Conservation (phyloP, 2,329 filamentous ascomycete genomes). For the Tolypocladium sp. region DNA sequence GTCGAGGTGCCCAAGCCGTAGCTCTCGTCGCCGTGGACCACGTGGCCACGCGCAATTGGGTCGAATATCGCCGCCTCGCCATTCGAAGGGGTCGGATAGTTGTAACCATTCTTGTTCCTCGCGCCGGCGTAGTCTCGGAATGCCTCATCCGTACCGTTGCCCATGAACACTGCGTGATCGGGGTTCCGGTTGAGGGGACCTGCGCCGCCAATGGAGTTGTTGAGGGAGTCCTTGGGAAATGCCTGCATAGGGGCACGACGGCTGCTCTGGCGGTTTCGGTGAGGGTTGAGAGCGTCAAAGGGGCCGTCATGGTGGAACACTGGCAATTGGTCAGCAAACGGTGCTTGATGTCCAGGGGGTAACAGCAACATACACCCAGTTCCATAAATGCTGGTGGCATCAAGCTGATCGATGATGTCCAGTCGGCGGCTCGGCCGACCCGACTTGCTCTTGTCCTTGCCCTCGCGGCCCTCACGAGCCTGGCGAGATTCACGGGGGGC, state of each 20-base stretch:
- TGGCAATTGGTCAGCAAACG: slow-evolving; percentile 25
- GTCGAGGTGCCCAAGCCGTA: slow-evolving; percentile 87
- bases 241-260: slow-evolving; percentile 89
- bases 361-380: slow-evolving; percentile 61
- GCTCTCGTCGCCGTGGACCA: slow-evolving; percentile 76
- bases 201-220: slow-evolving; percentile 82
- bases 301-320: slow-evolving; percentile 97
- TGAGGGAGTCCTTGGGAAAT: slow-evolving; percentile 84
- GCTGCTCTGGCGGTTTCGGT: slow-evolving; percentile 79
- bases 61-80: slow-evolving; percentile 52
- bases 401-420: slow-evolving; percentile 92
- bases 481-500: slow-evolving; percentile 13
- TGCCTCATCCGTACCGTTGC: slow-evolving; percentile 68
- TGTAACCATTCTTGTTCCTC: slow-evolving; percentile 18
- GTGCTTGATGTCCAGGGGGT: too few relatives aligned
- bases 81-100: slow-evolving; percentile 13
- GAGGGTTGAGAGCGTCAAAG: slow-evolving; percentile 91
- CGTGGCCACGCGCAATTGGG: slow-evolving; percentile 55
- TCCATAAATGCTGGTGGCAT: slow-evolving; percentile 93
- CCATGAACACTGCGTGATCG: slow-evolving; percentile 83
- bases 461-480: slow-evolving; percentile 31
- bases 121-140: slow-evolving; percentile 64
- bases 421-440: slow-evolving; percentile 45
- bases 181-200: slow-evolving; percentile 75
- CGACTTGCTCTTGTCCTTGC: slow-evolving; percentile 36